Base-by-base conservation (phyloP, 148 eudicot species). In the Rhododendron vialii region DNA sequence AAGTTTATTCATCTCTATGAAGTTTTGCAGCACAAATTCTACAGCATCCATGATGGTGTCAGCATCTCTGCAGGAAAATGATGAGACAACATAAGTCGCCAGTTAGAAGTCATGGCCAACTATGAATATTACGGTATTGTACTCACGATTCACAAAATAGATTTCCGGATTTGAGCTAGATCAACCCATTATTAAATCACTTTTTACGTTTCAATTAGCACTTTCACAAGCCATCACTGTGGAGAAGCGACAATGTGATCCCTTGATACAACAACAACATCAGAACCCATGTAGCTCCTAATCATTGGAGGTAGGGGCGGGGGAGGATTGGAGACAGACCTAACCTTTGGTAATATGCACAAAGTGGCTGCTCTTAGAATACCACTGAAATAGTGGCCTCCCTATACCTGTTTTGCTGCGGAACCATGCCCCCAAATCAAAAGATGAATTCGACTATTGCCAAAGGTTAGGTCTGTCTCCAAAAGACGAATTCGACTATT, bases 11-110 rank as follows among this genome's bases (percentile, higher is more conserved):
- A 97, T 97, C 93, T 97, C 99, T 15, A 89, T 91, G 82, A 97
- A 97, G 91, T 97, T 97, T 87, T 97, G 99, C 76, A 97, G 92
- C 88, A 95, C 99, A 93, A 97, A 97, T 76, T 97, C 99, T 61
- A 97, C 98, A 86, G 98, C 99, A 92, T 97, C 99, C 98, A 92
- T 93, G 79, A 95, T 92, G 45, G 93, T 90, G 83, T 93, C 98
- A 85, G 92, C 96, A 87, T 91, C 98, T 90, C 99, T 97, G 90
- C 83, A 93, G 26, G 78, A 82, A 89, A 84, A 86, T 20, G 47
- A 83, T 53, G 30, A 50, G n/a, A 63, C 43, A 51, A 57, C 33
- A 35, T 85, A 7, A 38, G 78, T 80, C 24, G 51, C 26, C 59
- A 86, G 76, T 78, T 17, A 74, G 47, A 74, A 41, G 55, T 86